Evolutionary conservation across 2,329 filamentous ascomycete species (phyloP).

Genomic region (Penicillium sp.): DNA sequence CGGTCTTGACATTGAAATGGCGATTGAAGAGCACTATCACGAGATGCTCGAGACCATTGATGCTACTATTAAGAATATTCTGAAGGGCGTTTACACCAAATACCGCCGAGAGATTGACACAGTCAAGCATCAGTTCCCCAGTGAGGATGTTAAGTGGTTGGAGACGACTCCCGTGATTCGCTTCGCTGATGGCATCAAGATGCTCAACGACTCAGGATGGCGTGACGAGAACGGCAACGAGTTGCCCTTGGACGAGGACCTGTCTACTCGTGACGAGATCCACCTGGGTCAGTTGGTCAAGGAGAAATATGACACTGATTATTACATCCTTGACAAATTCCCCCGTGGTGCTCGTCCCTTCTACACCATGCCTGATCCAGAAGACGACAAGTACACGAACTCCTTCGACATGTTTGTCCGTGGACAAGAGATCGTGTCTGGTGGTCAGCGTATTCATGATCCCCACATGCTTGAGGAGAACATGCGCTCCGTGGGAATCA

Average conservation of each 20-base stretch:
- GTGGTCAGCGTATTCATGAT: conserved; percentile 90
- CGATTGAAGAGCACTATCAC: conserved; percentile 83
- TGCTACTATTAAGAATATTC: conserved; percentile 75
- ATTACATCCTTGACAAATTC: conserved; percentile 94
- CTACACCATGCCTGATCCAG: conserved; percentile 82
- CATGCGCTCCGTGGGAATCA: conserved; percentile 74
- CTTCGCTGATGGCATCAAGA: conserved; percentile 75
- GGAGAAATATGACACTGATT: conserved; percentile 84
- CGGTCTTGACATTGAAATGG: conserved; percentile 90
- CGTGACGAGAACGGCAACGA: conserved; percentile 73
- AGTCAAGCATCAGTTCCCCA: conserved; percentile 81
- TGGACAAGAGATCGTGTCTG: conserved; percentile 88
- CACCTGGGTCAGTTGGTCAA: conserved; percentile 81
- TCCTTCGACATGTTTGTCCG: conserved; percentile 95
- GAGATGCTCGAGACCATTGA: conserved; percentile 82
- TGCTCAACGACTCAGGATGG: conserved; percentile 79
- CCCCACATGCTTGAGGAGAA: conserved; percentile 71
- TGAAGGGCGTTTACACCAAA: conserved; percentile 68
- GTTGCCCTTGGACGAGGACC: conserved; percentile 72
- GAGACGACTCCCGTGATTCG: conserved; percentile 80
- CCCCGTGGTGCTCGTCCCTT: conserved; percentile 81
- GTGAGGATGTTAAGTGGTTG: conserved; percentile 81
- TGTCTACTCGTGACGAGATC: conserved; percentile 84
- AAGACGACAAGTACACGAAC: conserved; percentile 74
- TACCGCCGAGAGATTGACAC: conserved; percentile 73